Percentiles rank a stretch among this genome's conserved stretches.
Evolutionary conservation across 371 early-diverging fungal genomes (phyloP).

Genomic region (Saksenaea oblongispora): DNA sequence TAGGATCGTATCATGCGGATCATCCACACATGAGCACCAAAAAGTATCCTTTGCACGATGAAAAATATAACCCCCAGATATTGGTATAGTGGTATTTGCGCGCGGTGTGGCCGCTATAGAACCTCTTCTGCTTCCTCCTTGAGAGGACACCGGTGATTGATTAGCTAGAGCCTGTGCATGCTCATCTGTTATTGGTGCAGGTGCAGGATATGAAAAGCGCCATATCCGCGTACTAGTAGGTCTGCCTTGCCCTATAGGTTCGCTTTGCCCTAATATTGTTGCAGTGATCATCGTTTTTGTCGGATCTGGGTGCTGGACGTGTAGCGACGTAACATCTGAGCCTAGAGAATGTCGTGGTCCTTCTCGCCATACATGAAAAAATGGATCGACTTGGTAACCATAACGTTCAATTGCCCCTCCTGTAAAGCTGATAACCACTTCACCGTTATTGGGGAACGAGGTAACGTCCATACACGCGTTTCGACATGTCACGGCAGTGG

Average conservation of each 20-base stretch:
- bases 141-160: not conserved
- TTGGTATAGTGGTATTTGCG: not conserved
- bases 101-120: not conserved
- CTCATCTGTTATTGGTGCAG: not conserved
- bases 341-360: not conserved
- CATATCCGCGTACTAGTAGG: not conserved
- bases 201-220: not conserved
- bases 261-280: too few species aligned
- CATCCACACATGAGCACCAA: slow-evolving; percentile 16
- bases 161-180: not conserved
- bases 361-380: slow-evolving; percentile 25
- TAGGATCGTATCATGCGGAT: not conserved
- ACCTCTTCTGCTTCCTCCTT: not conserved
- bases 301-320: not conserved
- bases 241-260: not conserved
- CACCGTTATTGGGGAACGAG: not conserved
- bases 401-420: slow-evolving; percentile 15
- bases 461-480: slow-evolving; percentile 7
- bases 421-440: slow-evolving; percentile 9
- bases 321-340: slow-evolving; percentile 8
- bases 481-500: not conserved
- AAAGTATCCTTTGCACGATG: slow-evolving; percentile 19
- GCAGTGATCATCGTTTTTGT: slow-evolving; percentile 4
- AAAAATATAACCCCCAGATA: not conserved
- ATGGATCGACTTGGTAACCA: slow-evolving; percentile 34